A percentile compares a stretch with the other conserved stretches of the same genome.
Evolutionary conservation across 2,329 filamentous ascomycete species (phyloP).

Genomic region (Scytalidium sp.): DNA sequence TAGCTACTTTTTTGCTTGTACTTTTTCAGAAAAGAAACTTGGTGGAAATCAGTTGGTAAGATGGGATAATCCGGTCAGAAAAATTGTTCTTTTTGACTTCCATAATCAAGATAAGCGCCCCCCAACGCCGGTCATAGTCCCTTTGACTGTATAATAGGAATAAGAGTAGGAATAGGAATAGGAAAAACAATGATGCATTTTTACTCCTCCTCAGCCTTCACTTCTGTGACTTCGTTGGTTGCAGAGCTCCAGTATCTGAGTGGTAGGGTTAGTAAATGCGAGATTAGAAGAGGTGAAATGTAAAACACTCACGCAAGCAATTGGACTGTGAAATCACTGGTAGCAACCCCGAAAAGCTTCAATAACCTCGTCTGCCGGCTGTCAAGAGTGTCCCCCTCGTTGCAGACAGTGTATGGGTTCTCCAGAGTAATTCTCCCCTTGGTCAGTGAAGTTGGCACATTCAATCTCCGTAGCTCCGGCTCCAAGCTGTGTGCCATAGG

Average conservation of each 20-base stretch:
- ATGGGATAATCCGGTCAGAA: conserved; percentile 21
- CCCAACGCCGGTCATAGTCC: conserved; percentile 25
- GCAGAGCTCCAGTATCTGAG: conserved; percentile 59
- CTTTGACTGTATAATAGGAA: conserved; percentile 28
- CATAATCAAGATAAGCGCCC: conserved; percentile 25
- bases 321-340: conserved; percentile 85
- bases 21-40: conserved; percentile 17
- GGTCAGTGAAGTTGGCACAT: conserved; percentile 83
- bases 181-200: conserved; percentile 14
- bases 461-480: conserved; percentile 83
- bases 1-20: conserved; percentile 26
- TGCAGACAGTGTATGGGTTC: conserved; percentile 61
- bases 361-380: conserved; percentile 88
- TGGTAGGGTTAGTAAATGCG: conserved; percentile 12
- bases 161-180: conserved; percentile 8
- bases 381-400: conserved; percentile 80
- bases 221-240: conserved; percentile 57
- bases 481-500: conserved; percentile 85
- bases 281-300: background rate
- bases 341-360: conserved; percentile 88
- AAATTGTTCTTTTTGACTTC: conserved; percentile 24
- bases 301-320: conserved; percentile 63
- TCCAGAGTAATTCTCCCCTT: conserved; percentile 80
- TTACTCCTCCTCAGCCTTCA: conserved; percentile 44
- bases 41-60: conserved; percentile 21